Base-by-base conservation (phyloP, 2,329 filamentous ascomycete genomes). In the Colletotrichum chlorophyti region DNA sequence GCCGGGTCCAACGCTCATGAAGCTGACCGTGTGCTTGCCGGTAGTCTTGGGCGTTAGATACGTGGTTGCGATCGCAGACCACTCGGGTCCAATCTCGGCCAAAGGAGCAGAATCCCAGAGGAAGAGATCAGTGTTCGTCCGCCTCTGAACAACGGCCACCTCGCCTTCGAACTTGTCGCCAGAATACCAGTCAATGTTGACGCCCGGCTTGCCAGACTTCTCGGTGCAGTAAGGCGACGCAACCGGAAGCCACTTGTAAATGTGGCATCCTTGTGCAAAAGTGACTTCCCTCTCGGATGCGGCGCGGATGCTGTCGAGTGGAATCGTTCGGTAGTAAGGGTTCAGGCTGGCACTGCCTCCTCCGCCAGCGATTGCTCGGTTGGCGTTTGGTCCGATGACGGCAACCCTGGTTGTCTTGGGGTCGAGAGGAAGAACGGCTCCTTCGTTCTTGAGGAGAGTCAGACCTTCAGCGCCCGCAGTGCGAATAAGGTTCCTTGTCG, bases 41-140 rank as follows among this genome's bases (percentile, higher is more conserved):
- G 79, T 83, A 1, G 80, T 79, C 21, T 77, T 82, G 0, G 87
- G 79, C 0, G 82, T 87, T 19, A 90, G 72, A 29, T 76, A 79
- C 0, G 85, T 86, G 46, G 82, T 89, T 21, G 84, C 85, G 42
- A 84, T 73, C 49, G 86, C 87, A 2, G 86, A 89, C 80, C 85
- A 89, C 51, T 85, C 80, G 0, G 84, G 84, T 0, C 86, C 82
- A 12, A 88, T 79, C 59, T 86, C 76, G 19, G 78, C 76, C 14
- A 82, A 69, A 6, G 87, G 87, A 1, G 85, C 86, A 3, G 87
- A 89, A 64, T 90, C 87, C 86, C 87, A 90, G 2, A 90, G 77
- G 76, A 88, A 89, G 1, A 90, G 79, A 66, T 90, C 86, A 0
- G 86, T 89, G 65, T 87, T 88, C 7, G 76, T 79, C 61, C 87